Conservation (phyloP, 2,329 filamentous ascomycete species). For the Penicillium italicum region DNA sequence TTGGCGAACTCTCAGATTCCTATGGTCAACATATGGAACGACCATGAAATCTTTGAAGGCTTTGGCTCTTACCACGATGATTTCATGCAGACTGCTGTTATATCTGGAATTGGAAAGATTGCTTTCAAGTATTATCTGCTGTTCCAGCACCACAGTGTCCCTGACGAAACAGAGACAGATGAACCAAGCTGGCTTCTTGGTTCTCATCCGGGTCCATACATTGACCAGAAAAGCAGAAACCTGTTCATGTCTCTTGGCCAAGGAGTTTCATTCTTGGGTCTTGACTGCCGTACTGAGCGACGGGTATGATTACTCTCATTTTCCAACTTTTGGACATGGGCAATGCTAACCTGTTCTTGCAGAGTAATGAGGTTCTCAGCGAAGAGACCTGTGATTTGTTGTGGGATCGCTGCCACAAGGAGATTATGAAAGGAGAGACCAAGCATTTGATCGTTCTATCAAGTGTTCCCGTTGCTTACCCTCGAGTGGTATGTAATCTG, state of each 20-base stretch:
- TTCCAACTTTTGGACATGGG: too few species aligned
- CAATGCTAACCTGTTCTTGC: conserved; percentile 21
- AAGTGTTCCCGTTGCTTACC: conserved; percentile 79
- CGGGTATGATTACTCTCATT: conserved; percentile 50
- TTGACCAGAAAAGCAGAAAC: conserved; percentile 78
- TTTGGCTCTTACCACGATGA: conserved; percentile 89
- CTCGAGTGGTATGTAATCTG: conserved; percentile 60
- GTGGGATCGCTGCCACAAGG: conserved; percentile 77
- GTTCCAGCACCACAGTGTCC: conserved; percentile 91
- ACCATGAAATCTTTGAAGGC: conserved; percentile 88
- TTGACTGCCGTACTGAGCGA: conserved; percentile 89
- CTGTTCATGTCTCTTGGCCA: conserved; percentile 80
- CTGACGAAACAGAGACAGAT: conserved; percentile 71
- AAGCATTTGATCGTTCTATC: conserved; percentile 87
- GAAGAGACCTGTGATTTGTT: conserved; percentile 81
- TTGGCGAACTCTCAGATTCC: conserved; percentile 91
- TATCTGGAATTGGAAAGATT: conserved; percentile 81
- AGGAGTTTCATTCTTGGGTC: conserved; percentile 74
- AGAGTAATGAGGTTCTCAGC: conserved; percentile 71
- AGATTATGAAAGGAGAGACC: conserved; percentile 77
- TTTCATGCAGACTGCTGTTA: conserved; percentile 87
- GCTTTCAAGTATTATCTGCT: conserved; percentile 99
- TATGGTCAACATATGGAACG: conserved; percentile 98
- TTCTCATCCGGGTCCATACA: conserved; percentile 77
- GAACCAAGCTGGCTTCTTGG: conserved; percentile 94